Base-by-base conservation (phyloP, 1,284 basidiomycete species). In the Garcileccinum viscosum region DNA sequence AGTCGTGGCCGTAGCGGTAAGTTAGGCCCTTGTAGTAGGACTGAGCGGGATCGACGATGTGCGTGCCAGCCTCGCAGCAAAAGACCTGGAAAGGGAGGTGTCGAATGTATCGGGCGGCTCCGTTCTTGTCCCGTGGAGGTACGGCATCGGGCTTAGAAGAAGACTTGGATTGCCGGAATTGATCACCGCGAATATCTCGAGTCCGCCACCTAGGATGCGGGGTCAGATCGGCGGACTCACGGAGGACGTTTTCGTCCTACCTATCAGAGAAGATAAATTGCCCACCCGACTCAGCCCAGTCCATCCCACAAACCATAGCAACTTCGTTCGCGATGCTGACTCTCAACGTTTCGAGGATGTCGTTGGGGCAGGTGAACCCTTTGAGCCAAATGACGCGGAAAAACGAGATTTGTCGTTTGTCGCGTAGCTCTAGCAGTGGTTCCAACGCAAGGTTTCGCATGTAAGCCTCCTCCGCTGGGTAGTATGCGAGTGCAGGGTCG, bases 241-340 rank as follows among this genome's bases (percentile, higher is more conserved):
- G 6, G 15, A 12, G 7, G 19, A 17, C 19, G 32, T 38, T 40
- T 5, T 33, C 4, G 11, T 33, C 79, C 87, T 73, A 94, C 94
- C 96, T 88, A 81, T 97, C 96, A 32, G 96, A 97, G 83, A 97
- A 98, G 75, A 98, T 96, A 84, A 97, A 98, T 82, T 95, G 94
- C 0, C 95, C 95, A 74, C 96, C 95, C 78, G 96, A 93, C 81
- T 98, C 96, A 32, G 95, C 96, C 96, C 96, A 98, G 79, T 98
- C 96, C 96, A 98, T 98, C 32, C 96, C 95, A 79, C 96, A 98
- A 2, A 97, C 95, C 95, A 98, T 95, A 1, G 95, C 94, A 0
- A 96, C 96, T 74, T 95, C 90, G 79, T 98, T 98, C 47, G 88
- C 87, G 73, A 93, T 87, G 78, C 93, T 95, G 69, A 98, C 92